Conservation (phyloP, 164 flowering plant genomes). For the Protea cynaroides region DNA sequence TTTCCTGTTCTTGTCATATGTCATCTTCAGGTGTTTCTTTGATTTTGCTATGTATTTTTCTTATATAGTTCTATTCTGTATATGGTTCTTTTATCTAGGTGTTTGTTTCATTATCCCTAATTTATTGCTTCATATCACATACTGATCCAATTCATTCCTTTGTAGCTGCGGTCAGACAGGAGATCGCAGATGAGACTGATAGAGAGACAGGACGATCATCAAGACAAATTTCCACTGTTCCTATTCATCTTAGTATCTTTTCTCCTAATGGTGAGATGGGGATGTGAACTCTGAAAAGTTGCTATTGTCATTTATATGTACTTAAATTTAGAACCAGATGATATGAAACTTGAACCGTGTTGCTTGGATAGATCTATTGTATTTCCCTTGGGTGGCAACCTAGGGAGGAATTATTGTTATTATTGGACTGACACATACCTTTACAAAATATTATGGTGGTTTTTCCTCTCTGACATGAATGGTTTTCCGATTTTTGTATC, state of each 20-base stretch:
- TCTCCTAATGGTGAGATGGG: constrained; percentile 74
- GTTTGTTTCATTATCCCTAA: background rate
- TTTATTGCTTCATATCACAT: background rate
- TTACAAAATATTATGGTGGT: background rate
- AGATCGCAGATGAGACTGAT: constrained; percentile 93
- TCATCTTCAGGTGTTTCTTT: background rate
- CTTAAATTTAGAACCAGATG: background rate
- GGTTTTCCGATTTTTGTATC: no score
- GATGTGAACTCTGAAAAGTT: background rate
- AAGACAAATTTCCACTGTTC: constrained; percentile 74
- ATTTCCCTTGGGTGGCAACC: no score
- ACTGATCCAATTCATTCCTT: constrained; percentile 4
- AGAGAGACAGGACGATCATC: constrained; percentile 74
- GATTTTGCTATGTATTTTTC: background rate
- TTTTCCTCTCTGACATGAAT: no score
- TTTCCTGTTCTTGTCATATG: background rate
- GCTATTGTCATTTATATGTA: background rate
- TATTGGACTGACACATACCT: background rate
- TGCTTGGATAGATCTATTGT: background rate
- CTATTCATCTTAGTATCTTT: constrained; percentile 88
- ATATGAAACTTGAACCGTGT: background rate
- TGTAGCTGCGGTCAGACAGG: constrained; percentile 90
- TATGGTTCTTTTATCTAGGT: background rate
- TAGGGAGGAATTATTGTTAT: background rate
- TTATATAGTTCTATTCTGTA: background rate